A percentile compares a stretch with the other conserved stretches of the same genome.
Conservation (phyloP, 2,329 filamentous ascomycete species). For the Cordyceps militaris region DNA sequence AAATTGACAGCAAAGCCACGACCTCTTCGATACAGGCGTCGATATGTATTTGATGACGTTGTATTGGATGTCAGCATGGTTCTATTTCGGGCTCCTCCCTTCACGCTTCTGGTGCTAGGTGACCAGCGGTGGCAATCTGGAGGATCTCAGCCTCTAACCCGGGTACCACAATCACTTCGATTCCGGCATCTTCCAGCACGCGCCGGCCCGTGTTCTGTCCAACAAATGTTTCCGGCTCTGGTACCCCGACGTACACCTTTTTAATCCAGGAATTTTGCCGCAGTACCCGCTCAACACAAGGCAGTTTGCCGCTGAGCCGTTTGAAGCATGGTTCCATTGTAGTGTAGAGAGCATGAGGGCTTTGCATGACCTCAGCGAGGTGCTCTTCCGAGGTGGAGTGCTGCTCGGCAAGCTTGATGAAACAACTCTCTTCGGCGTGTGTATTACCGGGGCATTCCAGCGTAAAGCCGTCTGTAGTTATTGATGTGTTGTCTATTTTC, state of each 20-base stretch:
- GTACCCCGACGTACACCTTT: constrained; percentile 79
- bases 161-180: constrained; percentile 63
- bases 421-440: constrained; percentile 89
- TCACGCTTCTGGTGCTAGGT: constrained; percentile 30
- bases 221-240: constrained; percentile 88
- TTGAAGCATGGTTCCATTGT: constrained; percentile 83
- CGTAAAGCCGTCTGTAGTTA: constrained; percentile 81
- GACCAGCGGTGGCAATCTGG: constrained; percentile 74
- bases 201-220: constrained; percentile 67
- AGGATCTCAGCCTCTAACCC: constrained; percentile 80
- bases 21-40: too few relatives aligned
- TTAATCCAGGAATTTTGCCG: constrained; percentile 54
- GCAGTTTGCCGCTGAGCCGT: constrained; percentile 64
- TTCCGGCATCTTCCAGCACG: constrained; percentile 63
- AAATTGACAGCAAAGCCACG: too few relatives aligned
- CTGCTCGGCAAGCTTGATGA: constrained; percentile 60
- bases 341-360: constrained; percentile 62
- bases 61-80: too few relatives aligned
- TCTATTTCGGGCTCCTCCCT: not conserved
- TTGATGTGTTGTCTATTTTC: constrained; percentile 43
- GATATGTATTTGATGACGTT: too few relatives aligned
- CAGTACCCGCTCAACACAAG: constrained; percentile 76
- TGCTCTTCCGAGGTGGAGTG: constrained; percentile 45
- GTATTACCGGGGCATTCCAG: constrained; percentile 89
- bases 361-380: constrained; percentile 36